Evolutionary conservation across 208 protist genomes (phyloP), one percentile per base, ranked within the genome.

Genomic region (Tritrichomonas musculus): DNA sequence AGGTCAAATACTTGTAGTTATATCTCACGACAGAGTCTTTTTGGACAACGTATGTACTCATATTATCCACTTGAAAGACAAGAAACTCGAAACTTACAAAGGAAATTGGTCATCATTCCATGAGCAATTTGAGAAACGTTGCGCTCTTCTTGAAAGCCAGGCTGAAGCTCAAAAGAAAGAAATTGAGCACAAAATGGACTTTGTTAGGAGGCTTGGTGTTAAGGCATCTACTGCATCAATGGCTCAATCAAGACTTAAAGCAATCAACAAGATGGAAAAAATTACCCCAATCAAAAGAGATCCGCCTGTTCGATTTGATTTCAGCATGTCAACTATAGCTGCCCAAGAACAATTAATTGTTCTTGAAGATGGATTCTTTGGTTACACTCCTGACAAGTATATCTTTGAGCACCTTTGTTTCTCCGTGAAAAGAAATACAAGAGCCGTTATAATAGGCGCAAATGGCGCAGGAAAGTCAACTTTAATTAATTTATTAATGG

Each of bases 221-320:
- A 96, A 96, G 41, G 95, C 95, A 20, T 95, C 92, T 14, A 73
- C 93, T 27, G 96, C 96, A 8, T 36, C 84, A 36, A 60, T 95
- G 8, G 96, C 96, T 30, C 96, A 97, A 94, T 93, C 75, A 2
- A 60, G 96, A 50, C 92, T 97, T 9, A 97, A 97, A 44, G 93
- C 93, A 60, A 93, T 96, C 25, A 22, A 95, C 5, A 96, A 96
- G 93, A 95, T 96, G 95, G 94, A 95, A 11, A 44, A 57, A 53
- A 82, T 95, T 39, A 47, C 50, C 1, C 44, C 92, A 11, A 69
- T 69, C 20, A 22, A 92, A 44, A 0, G 9, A 0, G 88, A 64
- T 50, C 57, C 88, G 39, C 88, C 88, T 20, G 47, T 88, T 33
- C 25, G 20, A 20, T 92, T 92, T 55, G 55, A 92, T 9, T 92